phyloP scores from a whole-genome alignment of 2,329 filamentous ascomycete species.

The Ophiostoma tasmaniense region DNA sequence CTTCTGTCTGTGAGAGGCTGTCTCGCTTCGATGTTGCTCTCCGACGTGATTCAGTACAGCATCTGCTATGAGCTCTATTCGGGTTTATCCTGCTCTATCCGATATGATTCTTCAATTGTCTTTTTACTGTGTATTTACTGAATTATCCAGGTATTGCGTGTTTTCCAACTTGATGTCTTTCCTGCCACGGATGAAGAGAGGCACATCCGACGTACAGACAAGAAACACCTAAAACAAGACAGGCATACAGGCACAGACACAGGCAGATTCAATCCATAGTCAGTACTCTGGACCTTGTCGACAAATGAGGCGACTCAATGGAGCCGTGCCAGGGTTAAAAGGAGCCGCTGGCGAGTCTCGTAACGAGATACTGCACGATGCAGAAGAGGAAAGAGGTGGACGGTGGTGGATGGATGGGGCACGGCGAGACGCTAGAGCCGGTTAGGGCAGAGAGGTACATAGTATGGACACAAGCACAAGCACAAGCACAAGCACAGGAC shows the following conservation, averaged over 20 bases:
- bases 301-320: neutral
- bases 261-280: neutral
- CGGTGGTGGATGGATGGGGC: neutral
- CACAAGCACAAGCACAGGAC: neutral
- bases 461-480: neutral
- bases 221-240: neutral
- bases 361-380: conserved; percentile 8
- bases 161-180: neutral
- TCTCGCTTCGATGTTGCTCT: neutral
- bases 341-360: conserved; percentile 1
- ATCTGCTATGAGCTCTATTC: neutral
- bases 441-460: neutral
- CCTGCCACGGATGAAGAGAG: neutral
- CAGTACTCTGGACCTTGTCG: no score
- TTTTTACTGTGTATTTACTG: no score
- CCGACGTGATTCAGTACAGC: neutral
- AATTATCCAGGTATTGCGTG: neutral
- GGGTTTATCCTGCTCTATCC: neutral
- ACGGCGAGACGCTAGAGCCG: neutral
- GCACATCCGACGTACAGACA: neutral
- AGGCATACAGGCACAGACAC: neutral
- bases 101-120: neutral
- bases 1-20: neutral
- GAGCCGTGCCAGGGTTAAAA: neutral
- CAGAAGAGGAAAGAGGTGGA: conserved; percentile 11